Base-by-base conservation (phyloP, 176 grass and related monocot species). In the Urochloa ruziziensis region DNA sequence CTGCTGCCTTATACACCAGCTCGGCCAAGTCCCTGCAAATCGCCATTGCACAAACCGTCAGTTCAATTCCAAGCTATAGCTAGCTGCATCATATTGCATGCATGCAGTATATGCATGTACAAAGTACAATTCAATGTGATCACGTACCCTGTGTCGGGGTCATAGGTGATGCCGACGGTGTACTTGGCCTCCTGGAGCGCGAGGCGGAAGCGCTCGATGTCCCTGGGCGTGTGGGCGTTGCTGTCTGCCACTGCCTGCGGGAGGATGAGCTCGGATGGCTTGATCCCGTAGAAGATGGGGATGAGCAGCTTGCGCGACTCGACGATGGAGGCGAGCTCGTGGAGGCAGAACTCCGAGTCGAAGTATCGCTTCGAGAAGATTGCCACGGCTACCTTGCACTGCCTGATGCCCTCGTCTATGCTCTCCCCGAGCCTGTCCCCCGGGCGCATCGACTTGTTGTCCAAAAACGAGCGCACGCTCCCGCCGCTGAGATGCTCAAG, bases 221-320 rank as follows among this genome's bases (percentile, higher is more conserved):
- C 81, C 18, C 62, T 12, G 2, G 79, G 74, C 1, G 33, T 32
- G 66, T 70, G 54, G 6, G 13, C 12, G 3, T 57, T 30, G 63
- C 83, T 83, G 8, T 80, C 44, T 16, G 58, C 19, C 25, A 74
- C 34, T 12, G 81, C 63, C 40, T 84, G 77, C 1, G 79, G 42
- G 1, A 88, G 76, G 8, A 87, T 10, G 74, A 97, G 85, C 18
- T 94, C 83, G 5, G 95, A 94, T 0, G 95, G 95, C 62, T 94
- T 92, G 90, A 97, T 86, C 43, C 92, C 84, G 68, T 59, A 92
- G 64, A 97, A 97, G 66, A 97, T 89, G 1, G 95, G 95, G 82
- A 97, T 97, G 48, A 97, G 62, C 47, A 32, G 43, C 84, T 97
- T 97, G 18, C 89, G 73, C 0, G 60, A 16, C 84, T 94, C 95